A percentile compares a stretch with the other conserved stretches of the same genome.
These are phyloP conservation scores for Psilocybe mexicana DNA, from an alignment of 1,284 basidiomycete genomes.

Conservation along the genomic window DNA sequence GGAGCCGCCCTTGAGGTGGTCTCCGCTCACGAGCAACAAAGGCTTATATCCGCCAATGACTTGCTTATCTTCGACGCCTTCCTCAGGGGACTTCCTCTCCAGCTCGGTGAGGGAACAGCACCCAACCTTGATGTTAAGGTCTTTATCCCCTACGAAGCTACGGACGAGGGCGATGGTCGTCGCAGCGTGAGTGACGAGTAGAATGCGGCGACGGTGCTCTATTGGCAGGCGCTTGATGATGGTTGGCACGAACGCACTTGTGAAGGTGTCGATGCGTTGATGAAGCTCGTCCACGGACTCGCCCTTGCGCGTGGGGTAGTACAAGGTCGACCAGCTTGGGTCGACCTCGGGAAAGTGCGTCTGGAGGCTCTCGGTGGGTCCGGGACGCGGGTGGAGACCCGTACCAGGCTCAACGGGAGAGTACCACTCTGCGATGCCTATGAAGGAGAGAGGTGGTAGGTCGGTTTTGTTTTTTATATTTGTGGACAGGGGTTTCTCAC, in stretches of 20 bases:
- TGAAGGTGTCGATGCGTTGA: conserved; percentile 54
- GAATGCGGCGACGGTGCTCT: conserved; percentile 46
- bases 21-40: conserved; percentile 50
- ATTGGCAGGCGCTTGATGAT: conserved; percentile 44
- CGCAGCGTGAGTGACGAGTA: conserved; percentile 81
- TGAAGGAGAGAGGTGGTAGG: neutral
- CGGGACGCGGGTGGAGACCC: conserved; percentile 73
- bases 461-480: neutral
- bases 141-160: conserved; percentile 54
- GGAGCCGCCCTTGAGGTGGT: conserved; percentile 60
- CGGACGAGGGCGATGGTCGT: conserved; percentile 72
- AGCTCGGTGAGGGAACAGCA: conserved; percentile 68
- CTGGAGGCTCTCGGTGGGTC: conserved; percentile 49
- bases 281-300: conserved; percentile 70
- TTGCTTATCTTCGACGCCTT: conserved; percentile 21
- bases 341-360: conserved; percentile 62
- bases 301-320: conserved; percentile 71
- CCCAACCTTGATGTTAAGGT: conserved; percentile 58
- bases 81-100: conserved; percentile 32
- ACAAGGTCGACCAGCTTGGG: conserved; percentile 60
- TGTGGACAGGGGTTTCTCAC: conserved; percentile 36
- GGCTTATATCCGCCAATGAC: conserved; percentile 48
- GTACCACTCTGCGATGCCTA: conserved; percentile 85
- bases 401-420: conserved; percentile 68
- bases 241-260: conserved; percentile 52